Evolutionary conservation across 1,139 yeast genomes (phyloP), one percentile per base, ranked within the genome.

Genomic region (Pichia sp.): DNA sequence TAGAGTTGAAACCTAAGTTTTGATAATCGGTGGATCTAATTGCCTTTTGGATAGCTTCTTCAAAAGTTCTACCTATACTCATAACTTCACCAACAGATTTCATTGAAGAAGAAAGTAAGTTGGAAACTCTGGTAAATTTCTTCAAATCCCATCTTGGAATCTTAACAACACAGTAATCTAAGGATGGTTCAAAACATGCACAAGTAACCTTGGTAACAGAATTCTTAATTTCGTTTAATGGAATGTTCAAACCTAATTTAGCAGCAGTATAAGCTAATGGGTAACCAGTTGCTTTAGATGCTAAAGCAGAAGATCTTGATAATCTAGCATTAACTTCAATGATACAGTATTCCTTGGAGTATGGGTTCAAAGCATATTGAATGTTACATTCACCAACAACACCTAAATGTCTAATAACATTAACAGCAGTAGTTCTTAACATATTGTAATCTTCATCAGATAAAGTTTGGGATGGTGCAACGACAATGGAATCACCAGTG

Each of bases 311-410:
- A 42, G 98, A 91, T 66, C 98, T 82, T 20, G 97, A 89, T 59
- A 91, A 75, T 72, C 98, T 85, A 42, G 98, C 98, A 64, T 91
- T 91, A 51, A 91, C 98, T 70, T 91, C 98, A 64, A 91, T 91
- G 54, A 91, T 87, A 68, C 98, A 85, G 70, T 89, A 91, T 63
- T 91, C 98, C 66, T 85, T 83, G 49, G 93, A 82, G 68, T 78
- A 78, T 53, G 98, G 97, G 63, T 91, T 87, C 64, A 91, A 76
- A 44, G 98, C 97, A 63, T 91, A 91, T 66, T 91, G 98, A 60
- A 91, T 87, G 72, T 91, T 91, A 76, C 98, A 91, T 71, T 91
- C 98, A 75, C 98, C 98, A 60, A 91, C 97, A 63, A 91, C 98
- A 58, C 98, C 98, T 60, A 91, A 74, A 61, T 91, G 98, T 69